Evolutionary conservation across 2,329 filamentous ascomycete species (phyloP), one percentile per base, ranked within the genome.

Genomic region (Aspergillus fijiensis): DNA sequence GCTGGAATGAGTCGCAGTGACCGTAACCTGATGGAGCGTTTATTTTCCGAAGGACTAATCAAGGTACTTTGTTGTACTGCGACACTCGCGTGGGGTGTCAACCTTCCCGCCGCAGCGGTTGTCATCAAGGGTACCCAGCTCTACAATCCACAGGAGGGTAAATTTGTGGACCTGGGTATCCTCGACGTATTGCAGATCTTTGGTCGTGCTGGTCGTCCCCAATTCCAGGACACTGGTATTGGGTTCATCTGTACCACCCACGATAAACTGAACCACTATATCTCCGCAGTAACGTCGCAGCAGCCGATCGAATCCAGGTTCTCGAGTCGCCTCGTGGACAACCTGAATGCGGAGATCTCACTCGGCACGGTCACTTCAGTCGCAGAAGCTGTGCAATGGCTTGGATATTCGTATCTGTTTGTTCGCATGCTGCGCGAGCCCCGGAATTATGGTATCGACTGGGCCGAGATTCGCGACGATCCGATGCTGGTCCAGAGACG

Each of bases 41-140:
- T 98, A 16, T 99, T 99, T 68, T 86, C 84, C 3, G 89, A 96
- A 66, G 96, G 95, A 27, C 89, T 98, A n/a, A 85, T 98, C 68
- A 96, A 95, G 75, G 93, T 99, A 0, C 88, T 99, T 23, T 98
- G 94, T 82, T 99, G 96, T 86, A 99, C 95, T 2, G 95, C 95
- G 11, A 99, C 95, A 1, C 83, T 99, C 27, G 95, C 95, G 0
- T 99, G 95, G 95, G 95, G 95, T 87, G 94, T 99, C 72, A 99
- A 99, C 76, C 85, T 99, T 76, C 95, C 95, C 0, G 95, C 95
- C 35, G 95, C 95, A 0, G 96, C 95, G 0, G 95, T 99, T 54
- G 85, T 99, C 56, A 99, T 99, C 83, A 99, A 99, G 75, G 95
- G 95, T 16, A 99, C 95, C 0, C 94, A 98, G 72, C 86, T 99